Evolutionary conservation across 2,329 filamentous ascomycete genomes (phyloP), one percentile per base, ranked within the genome.

Genomic region (Colletotrichum cereale): DNA sequence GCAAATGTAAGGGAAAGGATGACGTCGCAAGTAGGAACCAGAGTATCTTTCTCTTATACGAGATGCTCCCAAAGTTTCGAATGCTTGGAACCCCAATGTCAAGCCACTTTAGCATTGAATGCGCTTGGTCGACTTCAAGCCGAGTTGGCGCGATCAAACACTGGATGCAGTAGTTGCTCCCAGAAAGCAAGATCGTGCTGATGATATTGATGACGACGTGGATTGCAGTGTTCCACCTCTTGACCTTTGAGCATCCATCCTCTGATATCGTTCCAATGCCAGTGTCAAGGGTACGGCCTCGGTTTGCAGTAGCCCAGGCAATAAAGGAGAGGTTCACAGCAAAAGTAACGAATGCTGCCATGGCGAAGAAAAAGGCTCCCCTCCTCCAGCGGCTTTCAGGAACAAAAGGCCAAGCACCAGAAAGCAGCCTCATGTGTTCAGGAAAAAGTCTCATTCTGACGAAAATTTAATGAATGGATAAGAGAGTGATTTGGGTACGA

Each of bases 141-240:
- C 81, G 71, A 0, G 80, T 81, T 0, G 80, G 82, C 0, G 80
- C 79, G 0, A 75, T 76, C 1, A 81, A 75, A 0, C 77, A 73
- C 52, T 83, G 82, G 78, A 81, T 82, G 26, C 78, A 80, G 44
- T 80, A 82, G 62, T 82, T 83, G 11, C 78, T 80, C 0, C 78
- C 80, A 0, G 76, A 77, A 14, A 83, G 62, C 14, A 83, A 65
- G 0, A 77, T 65, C 0, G 79, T 81, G 3, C 77, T 74, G 18
- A 81, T 50, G n/a, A 76, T n/a, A 68, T 80, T 80, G 72, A 81
- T 79, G 14, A 77, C 50, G 1, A 81, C 66, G 62, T 81, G 80
- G 24, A 62, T 12, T 5, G 26, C 48, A 2, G 57, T 62, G 40
- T 58, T 58, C 18, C 14, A 26, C 4, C 14, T 60, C 26, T 60